Conservation (phyloP, 192 early-diverging fungal genomes). For the Lunasporangiospora selenospora region DNA sequence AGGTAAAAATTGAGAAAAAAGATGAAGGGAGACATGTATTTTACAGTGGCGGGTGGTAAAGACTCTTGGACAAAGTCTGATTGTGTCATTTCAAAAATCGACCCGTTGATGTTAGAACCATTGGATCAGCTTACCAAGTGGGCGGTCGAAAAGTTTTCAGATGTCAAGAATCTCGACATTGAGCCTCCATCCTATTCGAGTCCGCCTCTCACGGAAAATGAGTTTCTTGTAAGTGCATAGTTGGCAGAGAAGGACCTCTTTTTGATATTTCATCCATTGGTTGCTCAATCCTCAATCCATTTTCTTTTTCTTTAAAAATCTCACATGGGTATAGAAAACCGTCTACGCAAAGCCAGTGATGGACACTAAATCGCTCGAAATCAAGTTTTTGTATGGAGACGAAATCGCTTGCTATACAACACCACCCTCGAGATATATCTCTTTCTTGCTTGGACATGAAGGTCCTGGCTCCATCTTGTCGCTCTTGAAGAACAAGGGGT, state of each 20-base stretch:
- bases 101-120: conserved; percentile 57
- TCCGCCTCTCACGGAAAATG: conserved; percentile 72
- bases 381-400: conserved; percentile 87
- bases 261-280: too few species aligned
- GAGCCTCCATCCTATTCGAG: conserved; percentile 67
- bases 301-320: conserved; percentile 1
- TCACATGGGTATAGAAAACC: conserved; percentile 63
- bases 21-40: background rate
- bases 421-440: conserved; percentile 76
- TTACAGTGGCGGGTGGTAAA: background rate
- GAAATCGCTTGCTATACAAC: conserved; percentile 53
- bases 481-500: conserved; percentile 80
- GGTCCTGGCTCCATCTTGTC: conserved; percentile 82
- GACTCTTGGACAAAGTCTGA: background rate
- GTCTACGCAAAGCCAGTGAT: conserved; percentile 72
- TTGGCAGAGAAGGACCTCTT: too few species aligned
- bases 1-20: conserved; percentile 21
- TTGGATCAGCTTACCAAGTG: conserved; percentile 78
- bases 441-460: conserved; percentile 88
- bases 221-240: conserved; percentile 62
- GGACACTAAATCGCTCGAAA: conserved; percentile 67
- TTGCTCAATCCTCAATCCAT: background rate
- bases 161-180: conserved; percentile 72
- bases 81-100: conserved; percentile 4
- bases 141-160: conserved; percentile 81